Percentiles rank a stretch among this genome's conserved stretches.
These are phyloP conservation scores for Aspergillus felis DNA, from an alignment of 2,329 filamentous ascomycete genomes.

Conservation along the genomic window DNA sequence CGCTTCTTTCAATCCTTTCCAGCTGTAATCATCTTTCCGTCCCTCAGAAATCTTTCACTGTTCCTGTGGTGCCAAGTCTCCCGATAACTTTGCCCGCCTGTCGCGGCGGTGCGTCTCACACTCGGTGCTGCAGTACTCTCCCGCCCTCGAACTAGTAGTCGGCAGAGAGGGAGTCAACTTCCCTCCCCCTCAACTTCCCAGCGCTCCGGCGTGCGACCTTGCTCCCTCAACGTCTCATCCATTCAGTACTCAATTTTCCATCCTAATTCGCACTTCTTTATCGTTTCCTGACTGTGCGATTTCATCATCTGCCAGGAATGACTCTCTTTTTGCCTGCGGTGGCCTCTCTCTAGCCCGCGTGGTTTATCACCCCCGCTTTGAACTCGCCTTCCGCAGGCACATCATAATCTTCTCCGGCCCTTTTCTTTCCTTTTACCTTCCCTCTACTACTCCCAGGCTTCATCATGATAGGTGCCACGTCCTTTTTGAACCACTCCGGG, in stretches of 20 bases:
- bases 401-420: slow-evolving; percentile 21
- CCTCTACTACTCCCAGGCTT: slow-evolving; percentile 4
- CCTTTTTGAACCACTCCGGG: slow-evolving; percentile 33
- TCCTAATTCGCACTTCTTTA: slow-evolving; percentile 15
- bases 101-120: neutral
- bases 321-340: slow-evolving; percentile 34
- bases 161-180: slow-evolving; percentile 9
- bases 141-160: slow-evolving; percentile 1
- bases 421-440: slow-evolving; percentile 10
- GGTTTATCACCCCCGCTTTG: slow-evolving; percentile 41
- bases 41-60: neutral
- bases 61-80: neutral
- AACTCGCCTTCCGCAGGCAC: slow-evolving; percentile 35
- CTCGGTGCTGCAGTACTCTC: neutral
- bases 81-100: neutral
- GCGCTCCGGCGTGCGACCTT: slow-evolving; percentile 17
- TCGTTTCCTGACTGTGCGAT: slow-evolving; percentile 22
- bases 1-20: neutral
- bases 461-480: slow-evolving; percentile 38
- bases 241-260: slow-evolving; percentile 13
- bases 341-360: slow-evolving; percentile 39
- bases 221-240: slow-evolving; percentile 14
- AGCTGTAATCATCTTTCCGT: neutral
- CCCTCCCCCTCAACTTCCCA: slow-evolving; percentile 18
- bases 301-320: slow-evolving; percentile 35